phyloP scores from a whole-genome alignment of 1,139 yeast species.

The Saccharomyces hybrid region DNA sequence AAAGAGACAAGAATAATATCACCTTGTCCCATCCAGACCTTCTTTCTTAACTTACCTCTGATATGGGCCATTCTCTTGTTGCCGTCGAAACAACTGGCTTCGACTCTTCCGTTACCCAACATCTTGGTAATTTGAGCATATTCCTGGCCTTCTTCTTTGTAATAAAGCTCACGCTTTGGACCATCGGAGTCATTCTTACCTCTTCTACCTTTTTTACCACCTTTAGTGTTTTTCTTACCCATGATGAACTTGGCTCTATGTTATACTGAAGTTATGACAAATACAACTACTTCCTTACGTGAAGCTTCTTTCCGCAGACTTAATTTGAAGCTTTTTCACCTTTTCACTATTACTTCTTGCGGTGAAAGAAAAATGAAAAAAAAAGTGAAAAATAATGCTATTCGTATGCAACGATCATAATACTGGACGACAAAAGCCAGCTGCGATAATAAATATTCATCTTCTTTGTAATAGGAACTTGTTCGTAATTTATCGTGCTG shows the following conservation, averaged over 20 bases:
- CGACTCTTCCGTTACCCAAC: constrained; percentile 97
- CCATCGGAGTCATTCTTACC: constrained; percentile 93
- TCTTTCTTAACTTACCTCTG: constrained; percentile 98
- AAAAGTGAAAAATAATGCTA: not conserved
- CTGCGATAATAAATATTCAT: not conserved
- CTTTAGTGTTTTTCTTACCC: constrained; percentile 36
- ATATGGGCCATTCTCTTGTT: constrained; percentile 91
- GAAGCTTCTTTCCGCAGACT: not conserved
- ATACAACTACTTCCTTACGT: not conserved
- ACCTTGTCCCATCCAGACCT: constrained; percentile 99
- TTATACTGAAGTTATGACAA: not conserved
- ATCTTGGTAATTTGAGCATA: constrained; percentile 97
- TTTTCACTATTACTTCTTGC: not conserved
- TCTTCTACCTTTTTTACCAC: constrained; percentile 82
- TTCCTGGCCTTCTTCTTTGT: constrained; percentile 95
- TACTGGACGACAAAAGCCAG: not conserved
- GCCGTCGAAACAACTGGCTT: constrained; percentile 93
- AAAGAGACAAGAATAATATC: constrained; percentile 91
- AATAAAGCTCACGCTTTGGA: constrained; percentile 88
- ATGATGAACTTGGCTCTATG: constrained; percentile 12
- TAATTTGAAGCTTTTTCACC: not conserved
- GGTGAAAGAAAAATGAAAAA: not conserved
- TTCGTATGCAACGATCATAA: not conserved
- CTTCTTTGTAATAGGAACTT: not conserved
- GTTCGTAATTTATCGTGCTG: not conserved